Conservation (phyloP, 2,329 filamentous ascomycete genomes). For the Mariannaea elegans region DNA sequence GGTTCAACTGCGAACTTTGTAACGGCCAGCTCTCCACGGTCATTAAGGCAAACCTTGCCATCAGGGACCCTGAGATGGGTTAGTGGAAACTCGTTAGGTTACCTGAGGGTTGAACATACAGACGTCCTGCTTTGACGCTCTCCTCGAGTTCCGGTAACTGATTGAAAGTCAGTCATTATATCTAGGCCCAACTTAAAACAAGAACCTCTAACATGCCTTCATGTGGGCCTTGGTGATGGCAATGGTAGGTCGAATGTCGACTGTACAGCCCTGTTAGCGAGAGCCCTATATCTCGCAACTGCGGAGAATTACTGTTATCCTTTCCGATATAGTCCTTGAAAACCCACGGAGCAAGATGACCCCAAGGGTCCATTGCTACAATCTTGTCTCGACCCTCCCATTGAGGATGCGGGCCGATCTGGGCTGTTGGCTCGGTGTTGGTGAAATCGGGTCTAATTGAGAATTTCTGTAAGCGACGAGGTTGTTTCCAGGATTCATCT, state of each 20-base stretch:
- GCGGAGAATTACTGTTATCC: conserved; percentile 64
- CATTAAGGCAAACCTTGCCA: conserved; percentile 89
- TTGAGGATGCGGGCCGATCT: conserved; percentile 87
- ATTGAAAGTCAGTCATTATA: conserved; percentile 7
- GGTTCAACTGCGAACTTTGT: conserved; percentile 98
- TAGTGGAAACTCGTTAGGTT: conserved; percentile 6
- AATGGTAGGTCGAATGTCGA: conserved; percentile 90
- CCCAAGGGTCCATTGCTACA: conserved; percentile 95
- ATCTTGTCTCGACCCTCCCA: conserved; percentile 95
- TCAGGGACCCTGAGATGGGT: conserved; percentile 65
- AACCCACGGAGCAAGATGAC: conserved; percentile 85
- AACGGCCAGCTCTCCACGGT: conserved; percentile 86
- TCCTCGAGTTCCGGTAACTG: conserved; percentile 90
- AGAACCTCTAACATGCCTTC: conserved; percentile 60
- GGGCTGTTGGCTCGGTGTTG: conserved; percentile 89
- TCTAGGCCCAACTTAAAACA: neutral
- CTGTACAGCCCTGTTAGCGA: conserved; percentile 44
- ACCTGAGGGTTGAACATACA: conserved; percentile 55
- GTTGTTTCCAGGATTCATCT: neutral
- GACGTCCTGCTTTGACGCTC: conserved; percentile 80
- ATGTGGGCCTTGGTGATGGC: conserved; percentile 93
- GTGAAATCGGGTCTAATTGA: conserved; percentile 64
- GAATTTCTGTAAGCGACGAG: conserved; percentile 4
- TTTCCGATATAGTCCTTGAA: conserved; percentile 82
- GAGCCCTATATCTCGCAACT: neutral